Evolutionary conservation across 306 rosid genomes (phyloP).

Genomic region (Sphenostylis stenocarpa): DNA sequence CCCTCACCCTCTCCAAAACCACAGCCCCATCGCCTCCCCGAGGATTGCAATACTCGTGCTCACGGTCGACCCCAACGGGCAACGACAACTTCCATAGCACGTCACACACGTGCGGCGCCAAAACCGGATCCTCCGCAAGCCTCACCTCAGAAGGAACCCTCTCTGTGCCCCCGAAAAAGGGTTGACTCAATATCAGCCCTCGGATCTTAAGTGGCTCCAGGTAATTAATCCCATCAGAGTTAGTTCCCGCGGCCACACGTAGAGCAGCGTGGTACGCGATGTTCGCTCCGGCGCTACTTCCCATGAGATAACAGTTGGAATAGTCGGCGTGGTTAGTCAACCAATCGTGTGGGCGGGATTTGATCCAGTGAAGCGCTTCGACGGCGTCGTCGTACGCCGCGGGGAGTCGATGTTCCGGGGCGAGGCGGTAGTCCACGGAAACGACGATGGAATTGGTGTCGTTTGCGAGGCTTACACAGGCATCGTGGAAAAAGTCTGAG

Average conservation of each 20-base stretch:
- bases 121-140: neutral
- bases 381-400: slow-evolving; percentile 53
- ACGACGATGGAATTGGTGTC: slow-evolving; percentile 37
- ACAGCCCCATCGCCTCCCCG: slow-evolving; percentile 28
- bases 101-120: slow-evolving; percentile 37
- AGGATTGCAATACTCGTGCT: slow-evolving; percentile 47
- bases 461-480: slow-evolving; percentile 37
- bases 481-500: slow-evolving; percentile 31
- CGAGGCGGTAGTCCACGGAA: slow-evolving; percentile 52
- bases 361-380: slow-evolving; percentile 57
- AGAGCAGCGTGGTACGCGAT: slow-evolving; percentile 50
- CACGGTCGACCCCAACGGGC: slow-evolving; percentile 51
- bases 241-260: slow-evolving; percentile 19
- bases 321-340: slow-evolving; percentile 40
- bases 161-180: slow-evolving; percentile 47
- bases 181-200: slow-evolving; percentile 54
- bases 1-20: slow-evolving; percentile 20
- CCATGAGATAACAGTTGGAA: slow-evolving; percentile 51
- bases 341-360: slow-evolving; percentile 40
- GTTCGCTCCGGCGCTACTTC: slow-evolving; percentile 52
- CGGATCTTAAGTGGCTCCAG: slow-evolving; percentile 30
- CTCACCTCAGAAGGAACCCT: slow-evolving; percentile 43
- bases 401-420: slow-evolving; percentile 52
- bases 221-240: neutral
- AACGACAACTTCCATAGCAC: slow-evolving; percentile 50